Evolutionary conservation across 2,329 filamentous ascomycete species (phyloP), one percentile per base, ranked within the genome.

Genomic region (Monilinia laxa): DNA sequence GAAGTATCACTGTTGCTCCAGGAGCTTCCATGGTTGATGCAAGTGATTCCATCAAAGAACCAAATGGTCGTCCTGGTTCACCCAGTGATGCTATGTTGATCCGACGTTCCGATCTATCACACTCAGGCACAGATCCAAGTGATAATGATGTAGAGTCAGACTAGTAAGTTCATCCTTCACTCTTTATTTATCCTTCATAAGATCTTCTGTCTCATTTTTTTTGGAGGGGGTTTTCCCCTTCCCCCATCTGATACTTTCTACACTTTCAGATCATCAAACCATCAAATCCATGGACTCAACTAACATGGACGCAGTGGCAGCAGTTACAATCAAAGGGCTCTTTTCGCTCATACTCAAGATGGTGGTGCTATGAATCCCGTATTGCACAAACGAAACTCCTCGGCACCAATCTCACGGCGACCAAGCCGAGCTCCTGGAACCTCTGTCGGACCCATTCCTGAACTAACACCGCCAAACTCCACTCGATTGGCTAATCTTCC

Each of bases 71-170:
- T 12, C 51, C 75, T 38, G 66, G 70, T 28, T 76, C 76, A 6
- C 76, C 76, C n/a, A 75, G 72, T 55, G 75, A 77, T 66, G 73
- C 74, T 2, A 73, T 77, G 35, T 56, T 77, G 1, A 76, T 76
- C 65, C 75, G 72, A 64, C 70, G 75, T 4, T 65, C 70, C 5
- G 65, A 70, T 35, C 56, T 71, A 18, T 72, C 73, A 14, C 68
- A 56, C 57, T 65, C 74, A 14, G 68, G 70, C 49, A 74, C 73
- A 2, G 67, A 69, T 45, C 66, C 71, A 4, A 57, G 69, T n/a
- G 70, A 68, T 38, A 49, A 62, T 23, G 58, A 49, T 25, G 58
- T 66, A 14, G 42, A 59, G 38, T 65, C 69, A 51, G 67, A 69
- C 38, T 31, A 66, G 73, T 75, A 67, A 74, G 73, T 69, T 23